These are phyloP conservation scores for Podospora pseudocomata DNA, from an alignment of 495 filamentous ascomycete genomes.

Conservation along the genomic window DNA sequence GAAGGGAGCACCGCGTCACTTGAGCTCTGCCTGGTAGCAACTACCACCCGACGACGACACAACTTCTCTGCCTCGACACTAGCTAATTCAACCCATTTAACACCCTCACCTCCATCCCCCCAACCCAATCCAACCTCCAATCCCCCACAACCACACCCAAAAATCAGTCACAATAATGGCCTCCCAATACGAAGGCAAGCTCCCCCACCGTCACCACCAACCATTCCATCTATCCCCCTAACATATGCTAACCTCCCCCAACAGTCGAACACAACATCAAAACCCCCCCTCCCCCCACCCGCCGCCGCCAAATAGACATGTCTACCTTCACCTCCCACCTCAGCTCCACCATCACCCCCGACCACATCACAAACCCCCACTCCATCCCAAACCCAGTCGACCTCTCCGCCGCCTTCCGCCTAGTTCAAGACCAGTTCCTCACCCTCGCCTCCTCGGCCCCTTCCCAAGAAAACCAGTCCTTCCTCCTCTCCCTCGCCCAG, in stretches of 20 bases:
- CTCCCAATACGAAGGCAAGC: slow-evolving; percentile 45
- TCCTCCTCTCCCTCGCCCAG: slow-evolving; percentile 59
- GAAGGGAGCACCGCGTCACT: slow-evolving; percentile 30
- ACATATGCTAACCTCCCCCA: slow-evolving; percentile 13
- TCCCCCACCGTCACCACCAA: slow-evolving; percentile 9
- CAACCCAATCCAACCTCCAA: no score
- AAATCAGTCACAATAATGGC: slow-evolving; percentile 39
- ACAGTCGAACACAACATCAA: slow-evolving; percentile 86
- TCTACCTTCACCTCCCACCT: slow-evolving; percentile 82
- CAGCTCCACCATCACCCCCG: slow-evolving; percentile 32
- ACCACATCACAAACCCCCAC: slow-evolving; percentile 52
- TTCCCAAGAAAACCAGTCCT: slow-evolving; percentile 58
- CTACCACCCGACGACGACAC: neutral
- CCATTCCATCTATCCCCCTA: neutral
- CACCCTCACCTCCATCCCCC: neutral
- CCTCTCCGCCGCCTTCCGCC: slow-evolving; percentile 57
- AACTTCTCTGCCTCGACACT: neutral
- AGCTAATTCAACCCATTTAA: neutral
- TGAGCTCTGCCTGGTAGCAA: slow-evolving; percentile 4
- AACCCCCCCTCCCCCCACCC: slow-evolving; percentile 29
- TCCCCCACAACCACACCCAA: neutral
- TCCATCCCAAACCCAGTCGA: slow-evolving; percentile 70
- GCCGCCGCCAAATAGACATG: slow-evolving; percentile 72
- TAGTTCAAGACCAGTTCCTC: slow-evolving; percentile 50
- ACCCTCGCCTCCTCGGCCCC: slow-evolving; percentile 45